Base-by-base conservation (phyloP, 192 early-diverging fungal species). In the Coemansia sp. region DNA sequence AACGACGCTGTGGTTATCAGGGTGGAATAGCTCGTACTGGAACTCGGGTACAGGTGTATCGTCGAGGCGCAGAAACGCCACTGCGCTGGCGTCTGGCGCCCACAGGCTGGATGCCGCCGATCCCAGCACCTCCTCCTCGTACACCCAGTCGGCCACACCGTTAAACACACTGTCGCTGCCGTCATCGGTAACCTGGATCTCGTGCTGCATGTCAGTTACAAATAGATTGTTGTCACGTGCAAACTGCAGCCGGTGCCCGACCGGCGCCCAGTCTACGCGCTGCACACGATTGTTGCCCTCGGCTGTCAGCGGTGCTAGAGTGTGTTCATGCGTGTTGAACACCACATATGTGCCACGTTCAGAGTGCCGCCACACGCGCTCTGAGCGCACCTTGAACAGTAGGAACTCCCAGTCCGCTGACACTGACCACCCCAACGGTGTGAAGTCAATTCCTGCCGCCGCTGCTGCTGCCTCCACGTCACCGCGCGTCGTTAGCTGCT, bases 121-220 rank as follows among this genome's bases (percentile, higher is more conserved):
- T 7, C 64, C 76, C 50, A 92, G 85, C 1, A 98, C 91, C 69
- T 98, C 96, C 70, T 98, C 97, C 73, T 97, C 95, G 62, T 98
- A 98, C 0, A 96, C 94, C 96, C 96, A 98, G 75, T 98, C 96
- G n/a, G 94, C 88, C 6, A 97, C 83, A 6, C 95, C 96, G 67
- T 97, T 97, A 64, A 95, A 91, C 19, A 96, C 84, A 23, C 79
- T 84, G 29, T 76, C 77, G 23, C 89, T 88, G 12, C 95, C 94
- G 71, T 97, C 95, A 52, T 79, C 85, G 2, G 96, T 98, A 29
- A 97, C 80, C 45, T 87, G 88, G 47, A 85, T 85, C 57, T 93
- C 88, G 14, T 82, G 72, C 54, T 38, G 39, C 65, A 90, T 72
- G 65, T 93, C 88, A 2, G 88, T 91, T 17, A 95, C 82, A 73